These are phyloP conservation scores for Radiomyces spectabilis DNA, from an alignment of 192 early-diverging fungal genomes.

Conservation along the genomic window DNA sequence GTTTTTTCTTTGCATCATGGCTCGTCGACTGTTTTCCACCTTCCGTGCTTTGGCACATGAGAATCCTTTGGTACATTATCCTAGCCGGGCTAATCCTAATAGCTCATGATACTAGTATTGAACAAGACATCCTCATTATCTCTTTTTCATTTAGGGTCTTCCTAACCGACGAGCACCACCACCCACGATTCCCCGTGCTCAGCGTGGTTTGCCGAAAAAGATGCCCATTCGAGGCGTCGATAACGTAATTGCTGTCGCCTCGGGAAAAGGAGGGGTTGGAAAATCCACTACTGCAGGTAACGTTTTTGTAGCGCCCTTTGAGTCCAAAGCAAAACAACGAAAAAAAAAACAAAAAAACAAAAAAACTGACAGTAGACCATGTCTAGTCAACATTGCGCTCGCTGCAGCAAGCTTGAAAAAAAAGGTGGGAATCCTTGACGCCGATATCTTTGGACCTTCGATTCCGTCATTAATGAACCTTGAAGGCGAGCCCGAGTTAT, in stretches of 20 bases:
- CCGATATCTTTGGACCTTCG: slow-evolving; percentile 91
- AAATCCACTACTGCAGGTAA: slow-evolving; percentile 82
- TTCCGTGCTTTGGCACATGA: slow-evolving; percentile 28
- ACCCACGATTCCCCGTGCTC: slow-evolving; percentile 42
- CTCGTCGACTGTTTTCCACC: slow-evolving; percentile 17
- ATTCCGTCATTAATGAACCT: slow-evolving; percentile 83
- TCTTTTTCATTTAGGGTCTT: slow-evolving; percentile 28
- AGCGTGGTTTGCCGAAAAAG: slow-evolving; percentile 65
- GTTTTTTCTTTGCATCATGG: too few species aligned
- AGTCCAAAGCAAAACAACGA: neutral
- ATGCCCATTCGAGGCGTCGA: slow-evolving; percentile 62
- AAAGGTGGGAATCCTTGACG: slow-evolving; percentile 74
- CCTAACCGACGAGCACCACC: slow-evolving; percentile 34
- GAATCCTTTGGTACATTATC: slow-evolving; percentile 40
- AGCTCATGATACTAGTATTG: neutral
- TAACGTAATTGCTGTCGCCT: slow-evolving; percentile 73
- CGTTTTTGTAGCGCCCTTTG: too few species aligned
- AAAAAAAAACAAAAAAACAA: neutral
- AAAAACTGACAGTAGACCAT: neutral
- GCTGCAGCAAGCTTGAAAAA: slow-evolving; percentile 49
- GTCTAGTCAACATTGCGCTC: slow-evolving; percentile 68
- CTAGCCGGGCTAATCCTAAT: neutral
- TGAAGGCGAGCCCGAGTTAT: slow-evolving; percentile 58
- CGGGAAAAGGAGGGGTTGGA: slow-evolving; percentile 89
- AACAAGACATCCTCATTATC: neutral